Base-by-base conservation (phyloP, 768 basidiomycete genomes). In the Lactarius quietus region DNA sequence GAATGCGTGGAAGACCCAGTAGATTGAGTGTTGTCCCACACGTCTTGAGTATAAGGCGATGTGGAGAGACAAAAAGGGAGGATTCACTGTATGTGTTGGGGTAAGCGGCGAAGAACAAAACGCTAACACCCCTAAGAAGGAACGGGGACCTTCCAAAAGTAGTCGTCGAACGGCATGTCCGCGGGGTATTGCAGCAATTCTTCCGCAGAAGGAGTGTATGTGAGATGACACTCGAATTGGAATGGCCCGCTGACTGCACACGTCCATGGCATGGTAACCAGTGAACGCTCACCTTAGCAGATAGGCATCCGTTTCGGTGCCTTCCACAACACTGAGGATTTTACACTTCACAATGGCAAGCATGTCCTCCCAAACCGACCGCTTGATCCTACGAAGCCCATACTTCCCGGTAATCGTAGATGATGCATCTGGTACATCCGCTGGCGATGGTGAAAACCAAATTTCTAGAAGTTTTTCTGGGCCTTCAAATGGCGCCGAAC, bases 21-120 rank as follows among this genome's bases (percentile, higher is more conserved):
- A 99, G 89, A 78, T 98, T 98, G 66, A 98, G 88, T 6, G 97
- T 99, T 4, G 97, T 99, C 29, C 97, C 97, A 76, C 97, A 99
- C 15, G 97, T 99, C 78, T 99, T 99, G 73, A 99, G 86, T 72
- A 99, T 98, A 66, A 99, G 83, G 63, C 94, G 89, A 78, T 99
- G 95, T 2, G 96, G 86, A 43, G 90, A 93, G 61, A 99, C 87
- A 73, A 99, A 96, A 62, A 99, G 82, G 41, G 95, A 98, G 0
- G 96, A 98, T 83, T 98, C 97, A 80, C 97, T 98, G 76, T n/a
- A 38, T 39, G 28, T 59, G 57, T 54, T 45, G 66, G 17, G 64
- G 73, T 14, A 71, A 68, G 57, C 69, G 55, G 43, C 39, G 53
- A 56, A 33, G 45, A 58, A 65, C 55, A 60, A 45, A 6, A 54